Percentiles rank a stretch among this genome's conserved stretches.
Evolutionary conservation across 352 stramenopile species (phyloP).

Genomic region (Globisporangium rhizosaccharum): DNA sequence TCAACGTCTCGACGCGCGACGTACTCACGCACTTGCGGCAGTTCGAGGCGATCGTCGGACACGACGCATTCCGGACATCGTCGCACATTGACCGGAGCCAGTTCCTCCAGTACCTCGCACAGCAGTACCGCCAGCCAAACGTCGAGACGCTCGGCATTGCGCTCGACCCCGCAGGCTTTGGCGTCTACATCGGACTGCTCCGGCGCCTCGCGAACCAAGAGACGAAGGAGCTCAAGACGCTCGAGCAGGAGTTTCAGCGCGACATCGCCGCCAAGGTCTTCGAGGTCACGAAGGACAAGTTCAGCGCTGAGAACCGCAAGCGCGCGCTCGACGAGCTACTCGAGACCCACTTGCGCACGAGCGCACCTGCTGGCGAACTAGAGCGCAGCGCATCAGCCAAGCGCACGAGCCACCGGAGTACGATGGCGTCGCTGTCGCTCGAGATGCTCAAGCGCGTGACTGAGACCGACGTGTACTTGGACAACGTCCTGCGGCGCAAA

Average conservation of each 20-base stretch:
- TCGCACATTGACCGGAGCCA: conserved; percentile 58
- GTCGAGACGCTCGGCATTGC: conserved; percentile 56
- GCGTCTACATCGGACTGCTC: conserved; percentile 73
- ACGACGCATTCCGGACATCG: conserved; percentile 55
- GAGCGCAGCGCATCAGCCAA: not conserved
- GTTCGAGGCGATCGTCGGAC: conserved; percentile 57
- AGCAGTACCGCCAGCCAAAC: conserved; percentile 61
- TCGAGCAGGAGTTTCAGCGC: conserved; percentile 79
- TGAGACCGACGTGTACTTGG: conserved; percentile 76
- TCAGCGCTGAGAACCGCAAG: conserved; percentile 75
- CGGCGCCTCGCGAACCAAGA: conserved; percentile 69
- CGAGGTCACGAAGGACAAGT: conserved; percentile 81
- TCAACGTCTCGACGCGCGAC: conserved; percentile 58
- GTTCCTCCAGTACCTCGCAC: conserved; percentile 68
- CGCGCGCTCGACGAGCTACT: conserved; percentile 62
- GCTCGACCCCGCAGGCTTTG: conserved; percentile 63
- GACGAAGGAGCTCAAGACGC: conserved; percentile 71
- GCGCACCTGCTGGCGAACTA: not conserved
- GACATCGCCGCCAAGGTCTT: conserved; percentile 77
- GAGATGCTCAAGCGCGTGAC: conserved; percentile 81
- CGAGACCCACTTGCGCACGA: conserved; percentile 16
- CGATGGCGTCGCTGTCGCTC: conserved; percentile 51
- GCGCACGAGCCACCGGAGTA: conserved; percentile 13
- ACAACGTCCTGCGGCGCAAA: conserved; percentile 72
- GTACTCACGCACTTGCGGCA: conserved; percentile 59